phyloP scores from a whole-genome alignment of 106 monocot species.

The Dioscorea zingiberensis region DNA sequence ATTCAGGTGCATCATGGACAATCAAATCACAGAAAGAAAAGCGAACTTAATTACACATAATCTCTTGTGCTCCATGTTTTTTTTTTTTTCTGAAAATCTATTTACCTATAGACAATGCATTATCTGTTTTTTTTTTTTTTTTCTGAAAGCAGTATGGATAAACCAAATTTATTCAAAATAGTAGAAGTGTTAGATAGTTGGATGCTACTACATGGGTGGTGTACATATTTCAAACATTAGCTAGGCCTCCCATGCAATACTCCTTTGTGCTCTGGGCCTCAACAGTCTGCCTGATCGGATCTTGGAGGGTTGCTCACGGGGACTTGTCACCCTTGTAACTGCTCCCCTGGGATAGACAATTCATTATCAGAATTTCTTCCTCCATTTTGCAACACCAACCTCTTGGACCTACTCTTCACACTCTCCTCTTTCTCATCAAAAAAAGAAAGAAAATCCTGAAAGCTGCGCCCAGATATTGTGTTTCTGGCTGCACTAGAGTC shows the following conservation, averaged over 20 bases:
- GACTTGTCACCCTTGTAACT: too few relatives aligned
- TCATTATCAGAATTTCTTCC: background rate
- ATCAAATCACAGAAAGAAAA: background rate
- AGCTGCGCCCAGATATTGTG: constrained; percentile 11
- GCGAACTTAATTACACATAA: too few relatives aligned
- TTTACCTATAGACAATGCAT: background rate
- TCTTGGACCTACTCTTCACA: constrained; percentile 3
- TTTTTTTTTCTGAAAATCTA: too few relatives aligned
- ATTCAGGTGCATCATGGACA: too few relatives aligned
- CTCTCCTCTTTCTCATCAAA: constrained; percentile 4
- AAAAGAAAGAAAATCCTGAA: constrained; percentile 2
- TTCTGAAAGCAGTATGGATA: too few relatives aligned
- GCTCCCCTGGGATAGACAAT: constrained; percentile 2
- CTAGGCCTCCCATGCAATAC: background rate
- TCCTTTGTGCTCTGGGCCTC: constrained; percentile 17
- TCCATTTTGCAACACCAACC: background rate
- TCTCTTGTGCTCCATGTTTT: too few relatives aligned
- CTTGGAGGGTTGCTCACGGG: too few relatives aligned
- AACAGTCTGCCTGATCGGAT: constrained; percentile 4
- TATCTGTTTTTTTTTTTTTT: too few relatives aligned
- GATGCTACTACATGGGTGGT: too few relatives aligned
- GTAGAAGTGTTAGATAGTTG: too few relatives aligned
- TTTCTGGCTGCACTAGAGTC: constrained; percentile 12
- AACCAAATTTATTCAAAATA: too few relatives aligned
- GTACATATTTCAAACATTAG: too few relatives aligned